These are phyloP conservation scores for Holtermanniella nyarrowii DNA, from an alignment of 768 basidiomycete species.

Conservation along the genomic window DNA sequence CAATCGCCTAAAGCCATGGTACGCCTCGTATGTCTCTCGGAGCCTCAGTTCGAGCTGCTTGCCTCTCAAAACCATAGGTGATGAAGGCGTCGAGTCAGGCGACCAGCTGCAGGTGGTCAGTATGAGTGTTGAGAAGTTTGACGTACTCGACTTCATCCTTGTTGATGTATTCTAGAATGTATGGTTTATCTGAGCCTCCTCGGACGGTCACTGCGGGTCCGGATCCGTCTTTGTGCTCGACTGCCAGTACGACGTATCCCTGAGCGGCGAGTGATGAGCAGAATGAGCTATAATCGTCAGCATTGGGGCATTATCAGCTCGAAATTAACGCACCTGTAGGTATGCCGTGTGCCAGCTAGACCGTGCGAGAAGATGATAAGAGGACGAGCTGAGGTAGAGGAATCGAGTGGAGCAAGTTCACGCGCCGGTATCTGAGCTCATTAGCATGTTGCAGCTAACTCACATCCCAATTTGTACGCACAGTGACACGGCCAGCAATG, in stretches of 20 bases:
- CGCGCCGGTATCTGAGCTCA: neutral
- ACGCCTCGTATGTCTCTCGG: slow-evolving; percentile 58
- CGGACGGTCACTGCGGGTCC: slow-evolving; percentile 48
- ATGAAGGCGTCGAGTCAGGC: slow-evolving; percentile 4
- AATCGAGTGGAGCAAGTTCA: neutral
- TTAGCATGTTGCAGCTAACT: neutral
- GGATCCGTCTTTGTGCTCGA: slow-evolving; percentile 78
- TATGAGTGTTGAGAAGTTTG: slow-evolving; percentile 11
- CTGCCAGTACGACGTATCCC: slow-evolving; percentile 67
- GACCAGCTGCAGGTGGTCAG: slow-evolving; percentile 2
- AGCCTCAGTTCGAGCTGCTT: slow-evolving; percentile 63
- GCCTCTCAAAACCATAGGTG: slow-evolving; percentile 49
- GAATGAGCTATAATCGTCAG: slow-evolving; percentile 48
- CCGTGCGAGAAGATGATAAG: slow-evolving; percentile 79
- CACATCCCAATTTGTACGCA: neutral
- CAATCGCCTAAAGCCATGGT: slow-evolving; percentile 53
- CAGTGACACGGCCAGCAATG: neutral
- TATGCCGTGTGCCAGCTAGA: slow-evolving; percentile 60
- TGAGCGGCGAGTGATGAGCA: slow-evolving; percentile 64
- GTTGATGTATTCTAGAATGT: slow-evolving; percentile 48
- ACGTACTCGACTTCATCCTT: slow-evolving; percentile 48
- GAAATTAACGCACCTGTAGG: slow-evolving; percentile 49
- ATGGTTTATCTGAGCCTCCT: slow-evolving; percentile 28
- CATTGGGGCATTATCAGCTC: neutral
- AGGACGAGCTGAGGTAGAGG: slow-evolving; percentile 38